phyloP scores from a whole-genome alignment of 495 filamentous ascomycete genomes.

The Hyphodiscus hymeniophilus region DNA sequence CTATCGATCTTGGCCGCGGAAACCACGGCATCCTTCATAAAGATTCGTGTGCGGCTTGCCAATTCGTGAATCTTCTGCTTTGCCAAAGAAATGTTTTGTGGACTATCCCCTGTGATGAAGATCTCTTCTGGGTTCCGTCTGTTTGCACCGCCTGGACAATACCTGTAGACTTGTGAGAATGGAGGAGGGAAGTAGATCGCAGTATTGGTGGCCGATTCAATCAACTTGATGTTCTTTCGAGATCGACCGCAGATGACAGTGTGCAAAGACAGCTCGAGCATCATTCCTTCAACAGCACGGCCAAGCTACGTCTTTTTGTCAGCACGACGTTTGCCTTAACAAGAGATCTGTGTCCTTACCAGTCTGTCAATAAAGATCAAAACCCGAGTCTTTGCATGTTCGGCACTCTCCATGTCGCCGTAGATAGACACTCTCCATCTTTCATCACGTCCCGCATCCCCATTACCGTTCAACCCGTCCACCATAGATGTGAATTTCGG shows the following conservation, averaged over 20 bases:
- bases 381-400: constrained; percentile 93
- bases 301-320: constrained; percentile 52
- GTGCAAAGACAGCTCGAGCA: constrained; percentile 80
- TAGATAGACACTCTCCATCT: constrained; percentile 88
- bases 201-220: constrained; percentile 87
- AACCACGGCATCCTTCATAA: constrained; percentile 82
- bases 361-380: constrained; percentile 97
- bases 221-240: constrained; percentile 92
- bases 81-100: constrained; percentile 71
- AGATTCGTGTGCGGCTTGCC: constrained; percentile 67
- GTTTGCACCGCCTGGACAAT: constrained; percentile 69
- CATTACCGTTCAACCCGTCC: constrained; percentile 55
- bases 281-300: constrained; percentile 72
- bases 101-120: constrained; percentile 82
- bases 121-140: constrained; percentile 81
- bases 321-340: constrained; percentile 6
- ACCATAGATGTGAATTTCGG: constrained; percentile 57
- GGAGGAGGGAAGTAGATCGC: constrained; percentile 97
- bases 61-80: constrained; percentile 84
- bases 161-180: constrained; percentile 82
- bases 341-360: constrained; percentile 43
- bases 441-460: constrained; percentile 57
- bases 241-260: constrained; percentile 83
- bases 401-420: constrained; percentile 87
- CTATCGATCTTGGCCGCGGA: constrained; percentile 87